phyloP scores from a whole-genome alignment of 2,329 filamentous ascomycete species.

The Penicillium concentricum region DNA sequence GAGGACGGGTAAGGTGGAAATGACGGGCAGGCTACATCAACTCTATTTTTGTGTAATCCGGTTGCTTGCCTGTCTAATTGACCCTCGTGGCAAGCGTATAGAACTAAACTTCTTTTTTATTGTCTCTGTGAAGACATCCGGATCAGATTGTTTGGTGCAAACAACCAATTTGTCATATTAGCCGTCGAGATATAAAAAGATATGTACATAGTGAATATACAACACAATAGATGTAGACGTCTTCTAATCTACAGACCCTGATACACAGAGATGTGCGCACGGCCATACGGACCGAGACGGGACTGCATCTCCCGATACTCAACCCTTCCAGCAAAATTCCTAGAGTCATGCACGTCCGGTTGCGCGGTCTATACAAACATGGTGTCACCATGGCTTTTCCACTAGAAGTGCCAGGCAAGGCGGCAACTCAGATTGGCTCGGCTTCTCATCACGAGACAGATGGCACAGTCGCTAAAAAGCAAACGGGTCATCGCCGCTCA shows the following conservation, averaged over 20 bases:
- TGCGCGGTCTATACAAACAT: slow-evolving; percentile 18
- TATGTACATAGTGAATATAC: background rate
- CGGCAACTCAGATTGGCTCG: slow-evolving; percentile 13
- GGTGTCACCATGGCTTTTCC: slow-evolving; percentile 22
- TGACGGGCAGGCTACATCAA: slow-evolving; percentile 22
- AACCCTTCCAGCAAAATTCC: slow-evolving; percentile 13
- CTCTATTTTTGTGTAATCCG: slow-evolving; percentile 24
- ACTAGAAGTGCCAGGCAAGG: slow-evolving; percentile 10
- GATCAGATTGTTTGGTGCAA: background rate
- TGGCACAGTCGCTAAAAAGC: slow-evolving; percentile 1
- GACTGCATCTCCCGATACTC: slow-evolving; percentile 18
- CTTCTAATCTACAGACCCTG: slow-evolving; percentile 1
- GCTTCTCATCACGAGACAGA: slow-evolving; percentile 20
- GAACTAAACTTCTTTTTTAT: background rate
- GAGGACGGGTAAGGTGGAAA: slow-evolving; percentile 8
- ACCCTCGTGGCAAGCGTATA: slow-evolving; percentile 3
- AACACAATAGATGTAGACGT: background rate
- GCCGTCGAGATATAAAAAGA: background rate
- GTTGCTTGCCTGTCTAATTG: background rate
- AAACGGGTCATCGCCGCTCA: slow-evolving; percentile 16
- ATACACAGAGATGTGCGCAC: slow-evolving; percentile 14
- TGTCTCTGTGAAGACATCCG: background rate
- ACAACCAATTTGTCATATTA: background rate
- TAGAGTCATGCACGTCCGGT: slow-evolving; percentile 20
- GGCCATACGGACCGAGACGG: slow-evolving; percentile 22